phyloP scores from a whole-genome alignment of 1,284 basidiomycete genomes.

The Albatrellus sp. region DNA sequence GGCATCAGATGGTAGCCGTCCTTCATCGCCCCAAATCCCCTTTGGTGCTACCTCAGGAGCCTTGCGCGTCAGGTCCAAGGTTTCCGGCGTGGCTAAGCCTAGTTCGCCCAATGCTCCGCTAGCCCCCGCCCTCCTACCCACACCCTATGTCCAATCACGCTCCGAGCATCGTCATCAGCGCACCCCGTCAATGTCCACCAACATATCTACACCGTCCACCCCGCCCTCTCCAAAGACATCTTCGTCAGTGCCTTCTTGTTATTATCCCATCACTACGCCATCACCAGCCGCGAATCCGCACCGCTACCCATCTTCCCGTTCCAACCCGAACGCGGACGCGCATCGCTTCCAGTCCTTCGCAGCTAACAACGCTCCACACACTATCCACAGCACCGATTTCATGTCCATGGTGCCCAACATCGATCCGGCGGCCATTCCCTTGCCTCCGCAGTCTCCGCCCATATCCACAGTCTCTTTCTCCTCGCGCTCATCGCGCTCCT shows the following conservation, averaged over 20 bases:
- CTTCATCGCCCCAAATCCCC: constrained; percentile 10
- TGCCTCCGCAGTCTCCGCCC: constrained; percentile 54
- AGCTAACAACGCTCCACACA: constrained; percentile 3
- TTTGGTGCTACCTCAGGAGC: constrained; percentile 14
- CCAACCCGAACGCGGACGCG: constrained; percentile 15
- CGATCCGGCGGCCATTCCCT: constrained; percentile 14
- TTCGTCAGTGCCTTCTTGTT: constrained; percentile 11
- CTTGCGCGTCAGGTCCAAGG: constrained; percentile 43
- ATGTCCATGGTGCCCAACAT: constrained; percentile 5
- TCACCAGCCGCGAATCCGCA: constrained; percentile 44
- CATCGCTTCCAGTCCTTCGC: constrained; percentile 25
- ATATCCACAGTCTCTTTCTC: constrained; percentile 59
- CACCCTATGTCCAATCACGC: constrained; percentile 22
- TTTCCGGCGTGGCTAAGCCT: constrained; percentile 31
- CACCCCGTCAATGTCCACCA: constrained; percentile 28
- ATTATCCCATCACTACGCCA: constrained; percentile 47
- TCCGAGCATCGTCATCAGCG: constrained; percentile 23
- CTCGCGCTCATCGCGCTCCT: constrained; percentile 50
- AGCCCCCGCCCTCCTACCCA: constrained; percentile 16
- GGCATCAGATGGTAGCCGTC: not conserved
- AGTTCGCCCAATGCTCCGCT: constrained; percentile 15
- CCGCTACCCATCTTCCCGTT: constrained; percentile 30
- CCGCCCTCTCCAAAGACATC: constrained; percentile 16
- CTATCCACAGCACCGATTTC: not conserved
- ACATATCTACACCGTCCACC: constrained; percentile 16